These are phyloP conservation scores for Ceratobasidium sp. DNA, from an alignment of 1,284 basidiomycete genomes.

Conservation along the genomic window DNA sequence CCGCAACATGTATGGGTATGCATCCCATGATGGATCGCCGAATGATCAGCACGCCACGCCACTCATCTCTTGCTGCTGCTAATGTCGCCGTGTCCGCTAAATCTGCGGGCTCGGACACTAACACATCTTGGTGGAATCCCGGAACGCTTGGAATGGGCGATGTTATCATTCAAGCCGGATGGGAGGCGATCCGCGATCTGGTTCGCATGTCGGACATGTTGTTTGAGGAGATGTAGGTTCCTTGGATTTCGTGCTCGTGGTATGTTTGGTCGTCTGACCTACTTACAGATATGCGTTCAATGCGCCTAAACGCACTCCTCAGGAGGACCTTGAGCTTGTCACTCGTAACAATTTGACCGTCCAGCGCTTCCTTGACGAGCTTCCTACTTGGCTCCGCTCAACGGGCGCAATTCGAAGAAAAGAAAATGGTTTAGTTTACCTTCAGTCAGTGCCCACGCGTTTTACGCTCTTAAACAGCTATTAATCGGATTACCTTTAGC, in stretches of 20 bases:
- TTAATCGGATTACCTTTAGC: neutral
- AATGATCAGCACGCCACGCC: slow-evolving; percentile 31
- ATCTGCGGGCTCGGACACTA: neutral
- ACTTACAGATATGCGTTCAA: slow-evolving; percentile 25
- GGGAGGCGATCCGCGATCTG: slow-evolving; percentile 37
- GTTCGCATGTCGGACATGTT: slow-evolving; percentile 17
- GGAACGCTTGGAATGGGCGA: slow-evolving; percentile 26
- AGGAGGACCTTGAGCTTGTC: slow-evolving; percentile 25
- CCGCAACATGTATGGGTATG: slow-evolving; percentile 31
- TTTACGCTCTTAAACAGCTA: too few species aligned
- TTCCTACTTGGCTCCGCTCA: slow-evolving; percentile 30
- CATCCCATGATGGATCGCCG: slow-evolving; percentile 34
- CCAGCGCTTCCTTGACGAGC: slow-evolving; percentile 35
- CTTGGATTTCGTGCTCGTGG: neutral
- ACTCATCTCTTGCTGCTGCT: slow-evolving; percentile 20
- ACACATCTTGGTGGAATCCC: slow-evolving; percentile 19
- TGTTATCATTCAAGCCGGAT: slow-evolving; percentile 18
- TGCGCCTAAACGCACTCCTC: slow-evolving; percentile 26
- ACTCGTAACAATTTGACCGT: slow-evolving; percentile 34
- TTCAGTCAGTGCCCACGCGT: slow-evolving; percentile 4
- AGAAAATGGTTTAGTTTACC: slow-evolving; percentile 36
- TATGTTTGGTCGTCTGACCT: neutral
- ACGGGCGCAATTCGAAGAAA: slow-evolving; percentile 31
- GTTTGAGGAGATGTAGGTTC: slow-evolving; percentile 30
- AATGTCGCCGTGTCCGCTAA: neutral